These are phyloP conservation scores for Quercus alba DNA, from an alignment of 306 rosid species.

Conservation along the genomic window DNA sequence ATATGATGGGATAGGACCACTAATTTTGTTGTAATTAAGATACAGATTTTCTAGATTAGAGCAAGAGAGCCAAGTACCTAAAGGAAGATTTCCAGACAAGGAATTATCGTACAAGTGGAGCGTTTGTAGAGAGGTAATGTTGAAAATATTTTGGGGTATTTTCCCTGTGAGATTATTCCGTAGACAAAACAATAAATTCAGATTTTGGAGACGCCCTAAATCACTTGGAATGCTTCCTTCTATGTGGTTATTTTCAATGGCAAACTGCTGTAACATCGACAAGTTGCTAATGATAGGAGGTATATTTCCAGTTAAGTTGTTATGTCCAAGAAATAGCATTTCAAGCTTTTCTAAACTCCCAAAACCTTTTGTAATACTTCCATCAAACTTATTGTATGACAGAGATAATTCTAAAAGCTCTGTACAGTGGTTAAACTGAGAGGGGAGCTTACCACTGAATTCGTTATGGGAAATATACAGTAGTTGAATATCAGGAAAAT, in stretches of 20 bases:
- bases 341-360: background rate
- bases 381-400: background rate
- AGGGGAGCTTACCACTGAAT: background rate
- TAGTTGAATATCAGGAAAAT: background rate
- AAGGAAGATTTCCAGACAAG: background rate
- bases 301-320: background rate
- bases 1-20: background rate
- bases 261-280: background rate
- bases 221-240: background rate
- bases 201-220: background rate
- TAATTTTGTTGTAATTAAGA: background rate
- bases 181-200: background rate
- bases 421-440: background rate
- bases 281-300: background rate
- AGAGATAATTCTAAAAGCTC: background rate
- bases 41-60: fast-evolving
- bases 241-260: background rate
- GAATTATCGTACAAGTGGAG: background rate
- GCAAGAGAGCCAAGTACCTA: background rate
- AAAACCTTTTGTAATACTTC: background rate
- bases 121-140: background rate
- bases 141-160: background rate
- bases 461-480: background rate
- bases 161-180: background rate
- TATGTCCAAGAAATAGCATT: background rate